Evolutionary conservation across 257 asterid species (phyloP).

Genomic region (Cordia subcordata): DNA sequence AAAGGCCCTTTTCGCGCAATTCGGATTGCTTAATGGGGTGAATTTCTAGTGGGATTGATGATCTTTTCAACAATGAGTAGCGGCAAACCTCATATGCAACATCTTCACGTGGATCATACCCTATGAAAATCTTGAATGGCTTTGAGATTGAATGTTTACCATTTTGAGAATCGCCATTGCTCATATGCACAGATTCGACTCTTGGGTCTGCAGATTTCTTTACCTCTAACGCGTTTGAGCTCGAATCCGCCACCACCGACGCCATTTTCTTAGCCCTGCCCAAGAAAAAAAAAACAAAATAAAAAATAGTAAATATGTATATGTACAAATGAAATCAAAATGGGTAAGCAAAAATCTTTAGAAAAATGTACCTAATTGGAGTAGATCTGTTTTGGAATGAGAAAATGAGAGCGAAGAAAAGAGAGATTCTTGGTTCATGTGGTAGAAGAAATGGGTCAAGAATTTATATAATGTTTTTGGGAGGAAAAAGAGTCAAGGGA

Average conservation of each 20-base stretch:
- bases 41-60: slow-evolving; percentile 72
- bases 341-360: neutral
- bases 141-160: slow-evolving; percentile 6
- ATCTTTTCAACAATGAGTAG: slow-evolving; percentile 52
- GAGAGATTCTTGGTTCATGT: neutral
- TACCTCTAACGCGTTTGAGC: neutral
- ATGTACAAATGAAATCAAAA: neutral
- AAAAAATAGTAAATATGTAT: neutral
- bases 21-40: slow-evolving; percentile 74
- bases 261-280: neutral
- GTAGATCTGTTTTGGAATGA: neutral
- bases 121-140: slow-evolving; percentile 63
- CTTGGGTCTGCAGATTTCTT: neutral
- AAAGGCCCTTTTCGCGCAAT: slow-evolving; percentile 49
- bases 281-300: neutral
- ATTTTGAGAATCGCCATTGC: slow-evolving; percentile 16
- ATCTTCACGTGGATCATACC: slow-evolving; percentile 79
- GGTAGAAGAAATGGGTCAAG: neutral
- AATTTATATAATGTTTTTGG: neutral
- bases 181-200: slow-evolving; percentile 11
- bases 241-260: neutral
- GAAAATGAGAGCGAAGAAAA: neutral
- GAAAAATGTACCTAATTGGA: neutral
- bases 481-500: neutral
- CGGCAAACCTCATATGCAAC: slow-evolving; percentile 79